Base-by-base conservation (phyloP, 495 filamentous ascomycete species). In the Bathelium albidoporum region DNA sequence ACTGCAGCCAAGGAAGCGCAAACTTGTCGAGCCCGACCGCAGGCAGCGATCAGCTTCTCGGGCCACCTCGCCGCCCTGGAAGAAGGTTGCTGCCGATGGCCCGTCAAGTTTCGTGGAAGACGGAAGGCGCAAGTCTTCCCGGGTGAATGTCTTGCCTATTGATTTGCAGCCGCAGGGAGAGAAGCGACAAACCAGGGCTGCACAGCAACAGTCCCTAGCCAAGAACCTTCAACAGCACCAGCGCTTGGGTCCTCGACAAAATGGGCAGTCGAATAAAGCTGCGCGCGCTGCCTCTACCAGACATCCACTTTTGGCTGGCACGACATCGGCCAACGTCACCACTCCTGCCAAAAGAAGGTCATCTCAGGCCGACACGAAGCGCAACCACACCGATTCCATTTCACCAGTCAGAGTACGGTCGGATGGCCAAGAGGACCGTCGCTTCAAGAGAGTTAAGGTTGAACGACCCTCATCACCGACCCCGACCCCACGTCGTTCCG, bases 11-110 rank as follows among this genome's bases (percentile, higher is more conserved):
- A 95, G 94, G 74, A 86, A 85, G 71, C 85, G 88, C 67, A 87
- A 89, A 73, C 79, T 91, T 59, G 79, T 76, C 63, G 81, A 82
- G 45, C 67, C 75, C 58, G 74, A 75, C 20, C 71, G 73, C 18
- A 75, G 76, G 45, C 75, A 74, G 61, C 78, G 76, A 31, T 81
- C 82, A 14, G 74, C 75, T 24, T 76, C 81, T 58, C 79, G 83
- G 60, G 75, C 77, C 55, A 71, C 74, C 61, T 97, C 94, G 32
- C 94, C 94, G 63, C 94, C 94, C 28, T 98, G 94, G 94, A 97
- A 94, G 78, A 93, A 85, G 73, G 78, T 88, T 59, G 86, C 88
- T 53, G 88, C 85, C 29, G 89, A 95, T 49, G 95, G 93, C 0
- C 94, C 94, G 2, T 90, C 94, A 10, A 87, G 89, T 0, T 89